phyloP scores from a whole-genome alignment of 2,329 filamentous ascomycete species.

The Fusarium sp. region DNA sequence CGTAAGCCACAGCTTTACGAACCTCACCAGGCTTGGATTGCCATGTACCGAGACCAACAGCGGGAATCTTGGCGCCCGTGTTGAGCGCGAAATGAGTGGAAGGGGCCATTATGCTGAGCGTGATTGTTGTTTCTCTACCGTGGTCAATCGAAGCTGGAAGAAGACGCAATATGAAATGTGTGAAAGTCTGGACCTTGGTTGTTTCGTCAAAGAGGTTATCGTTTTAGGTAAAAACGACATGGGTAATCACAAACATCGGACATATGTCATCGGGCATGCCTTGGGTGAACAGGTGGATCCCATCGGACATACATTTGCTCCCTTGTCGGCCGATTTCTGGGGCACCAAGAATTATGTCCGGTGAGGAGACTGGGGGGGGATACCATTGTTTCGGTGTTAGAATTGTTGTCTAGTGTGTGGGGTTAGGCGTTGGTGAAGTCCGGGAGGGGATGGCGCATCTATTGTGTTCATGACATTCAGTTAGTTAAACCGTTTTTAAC shows the following conservation, averaged over 20 bases:
- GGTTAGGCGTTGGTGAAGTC: not conserved
- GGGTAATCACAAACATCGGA: not conserved
- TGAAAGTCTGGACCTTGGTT: not conserved
- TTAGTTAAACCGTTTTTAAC: not conserved
- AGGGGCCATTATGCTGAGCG: constrained; percentile 12
- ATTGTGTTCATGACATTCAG: not conserved
- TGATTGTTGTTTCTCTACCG: not conserved
- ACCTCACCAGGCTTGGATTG: constrained; percentile 69
- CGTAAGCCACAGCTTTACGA: constrained; percentile 63
- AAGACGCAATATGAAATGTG: not conserved
- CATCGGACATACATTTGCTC: not conserved
- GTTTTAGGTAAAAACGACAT: not conserved
- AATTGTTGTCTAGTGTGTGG: not conserved
- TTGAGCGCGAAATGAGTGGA: constrained; percentile 66
- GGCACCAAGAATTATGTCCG: not conserved
- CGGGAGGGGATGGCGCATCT: not conserved
- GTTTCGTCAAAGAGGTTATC: not conserved
- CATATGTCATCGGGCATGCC: not conserved
- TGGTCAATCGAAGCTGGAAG: not conserved
- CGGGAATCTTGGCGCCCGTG: constrained; percentile 80
- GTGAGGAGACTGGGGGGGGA: not conserved
- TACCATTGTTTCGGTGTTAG: not conserved
- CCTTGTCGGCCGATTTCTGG: not conserved
- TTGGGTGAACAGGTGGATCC: not conserved
- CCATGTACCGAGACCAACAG: constrained; percentile 78